phyloP scores from a whole-genome alignment of 1,284 basidiomycete species.

The Thecaphora thlaspeos region DNA sequence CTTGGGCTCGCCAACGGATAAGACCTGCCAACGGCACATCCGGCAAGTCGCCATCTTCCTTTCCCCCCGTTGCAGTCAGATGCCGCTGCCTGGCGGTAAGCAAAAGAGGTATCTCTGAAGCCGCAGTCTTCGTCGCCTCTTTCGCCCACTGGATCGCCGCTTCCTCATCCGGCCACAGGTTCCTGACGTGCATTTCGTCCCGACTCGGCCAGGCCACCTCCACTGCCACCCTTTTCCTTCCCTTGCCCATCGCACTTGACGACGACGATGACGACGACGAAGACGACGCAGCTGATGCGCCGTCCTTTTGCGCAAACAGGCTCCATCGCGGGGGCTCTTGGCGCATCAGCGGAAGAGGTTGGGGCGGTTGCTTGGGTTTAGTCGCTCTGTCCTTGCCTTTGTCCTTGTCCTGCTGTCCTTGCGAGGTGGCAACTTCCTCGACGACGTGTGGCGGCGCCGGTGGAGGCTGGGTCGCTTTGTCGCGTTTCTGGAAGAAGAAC shows the following conservation, averaged over 20 bases:
- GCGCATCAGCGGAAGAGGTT: background rate
- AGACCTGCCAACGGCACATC: too few relatives aligned
- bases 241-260: too few relatives aligned
- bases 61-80: too few relatives aligned
- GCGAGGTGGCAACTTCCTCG: background rate
- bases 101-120: too few relatives aligned
- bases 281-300: too few relatives aligned
- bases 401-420: background rate
- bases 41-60: too few relatives aligned
- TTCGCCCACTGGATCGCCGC: background rate
- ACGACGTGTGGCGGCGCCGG: background rate
- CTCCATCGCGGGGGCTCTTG: background rate
- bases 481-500: constrained; percentile 21
- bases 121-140: too few relatives aligned
- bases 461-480: constrained; percentile 4
- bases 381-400: constrained; percentile 2
- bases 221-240: background rate
- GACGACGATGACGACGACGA: too few relatives aligned
- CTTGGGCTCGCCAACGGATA: too few relatives aligned
- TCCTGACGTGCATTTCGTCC: constrained; percentile 13
- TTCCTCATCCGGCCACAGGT: constrained; percentile 2
- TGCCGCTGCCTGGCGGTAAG: too few relatives aligned
- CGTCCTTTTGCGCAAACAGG: background rate
- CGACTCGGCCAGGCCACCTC: constrained; percentile 16
- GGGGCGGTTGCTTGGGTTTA: constrained; percentile 13